Conservation (phyloP, 2,329 filamentous ascomycete genomes). For the Lachnellula willkommii region DNA sequence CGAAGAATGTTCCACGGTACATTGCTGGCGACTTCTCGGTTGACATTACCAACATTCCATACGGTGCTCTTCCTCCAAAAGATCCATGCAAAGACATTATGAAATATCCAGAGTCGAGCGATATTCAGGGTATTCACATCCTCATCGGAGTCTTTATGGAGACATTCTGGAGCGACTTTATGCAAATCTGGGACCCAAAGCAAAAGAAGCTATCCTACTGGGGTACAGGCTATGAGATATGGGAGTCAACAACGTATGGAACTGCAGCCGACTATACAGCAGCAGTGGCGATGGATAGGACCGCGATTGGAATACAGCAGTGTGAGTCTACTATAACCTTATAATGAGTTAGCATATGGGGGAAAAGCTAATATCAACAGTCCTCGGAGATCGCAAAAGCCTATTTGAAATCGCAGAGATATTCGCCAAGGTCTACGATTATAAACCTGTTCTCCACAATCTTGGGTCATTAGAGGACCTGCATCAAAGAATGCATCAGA, state of each 20-base stretch:
- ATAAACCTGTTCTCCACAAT: background rate
- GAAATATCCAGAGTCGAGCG: constrained; percentile 34
- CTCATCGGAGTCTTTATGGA: constrained; percentile 38
- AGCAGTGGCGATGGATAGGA: constrained; percentile 26
- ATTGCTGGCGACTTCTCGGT: constrained; percentile 37
- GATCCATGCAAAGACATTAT: constrained; percentile 37
- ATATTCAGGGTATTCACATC: constrained; percentile 37
- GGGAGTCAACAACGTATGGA: constrained; percentile 36
- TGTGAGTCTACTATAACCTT: background rate
- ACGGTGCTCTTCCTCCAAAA: constrained; percentile 34
- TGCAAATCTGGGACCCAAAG: constrained; percentile 23
- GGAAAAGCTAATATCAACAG: background rate
- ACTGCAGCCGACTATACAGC: constrained; percentile 36
- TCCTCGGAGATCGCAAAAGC: constrained; percentile 1
- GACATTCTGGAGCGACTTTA: constrained; percentile 1
- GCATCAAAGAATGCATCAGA: background rate
- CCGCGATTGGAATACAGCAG: background rate
- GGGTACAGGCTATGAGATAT: constrained; percentile 35
- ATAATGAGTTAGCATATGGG: background rate
- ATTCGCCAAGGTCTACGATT: background rate
- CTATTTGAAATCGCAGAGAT: background rate
- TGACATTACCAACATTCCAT: constrained; percentile 36
- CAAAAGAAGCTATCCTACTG: constrained; percentile 31
- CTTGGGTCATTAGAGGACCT: background rate
- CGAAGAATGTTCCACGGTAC: constrained; percentile 33